Evolutionary conservation across 179 eudicot species (phyloP).

Genomic region (Corrigiola litoralis): DNA sequence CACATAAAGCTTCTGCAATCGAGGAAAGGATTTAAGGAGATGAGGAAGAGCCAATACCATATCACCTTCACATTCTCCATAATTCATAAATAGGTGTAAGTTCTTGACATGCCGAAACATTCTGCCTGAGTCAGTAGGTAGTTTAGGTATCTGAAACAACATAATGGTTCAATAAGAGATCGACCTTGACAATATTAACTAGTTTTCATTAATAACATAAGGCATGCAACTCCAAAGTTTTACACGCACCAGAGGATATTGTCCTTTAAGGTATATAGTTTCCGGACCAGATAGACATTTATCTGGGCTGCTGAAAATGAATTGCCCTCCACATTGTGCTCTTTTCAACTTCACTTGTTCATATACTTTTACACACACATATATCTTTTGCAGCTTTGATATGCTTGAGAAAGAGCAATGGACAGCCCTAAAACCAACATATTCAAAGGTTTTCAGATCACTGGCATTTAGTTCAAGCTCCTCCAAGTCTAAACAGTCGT

Average conservation of each 20-base stretch:
- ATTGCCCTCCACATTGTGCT: not conserved
- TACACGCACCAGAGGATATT: not conserved
- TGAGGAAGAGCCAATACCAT: not conserved
- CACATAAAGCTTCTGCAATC: not conserved
- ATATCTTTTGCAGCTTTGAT: not conserved
- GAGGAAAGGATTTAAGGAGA: constrained; percentile 2
- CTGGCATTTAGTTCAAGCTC: not conserved
- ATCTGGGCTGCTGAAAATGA: not conserved
- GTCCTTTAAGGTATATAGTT: not conserved
- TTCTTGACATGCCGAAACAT: not conserved
- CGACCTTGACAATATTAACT: not conserved
- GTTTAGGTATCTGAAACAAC: not conserved
- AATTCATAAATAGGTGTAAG: not conserved
- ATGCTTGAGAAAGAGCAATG: not conserved
- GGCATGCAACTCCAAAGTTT: too few species aligned
- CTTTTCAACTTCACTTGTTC: too few species aligned
- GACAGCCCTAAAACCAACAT: not conserved
- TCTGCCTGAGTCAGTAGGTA: not conserved
- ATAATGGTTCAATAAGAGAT: not conserved
- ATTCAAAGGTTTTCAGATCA: constrained; percentile 2
- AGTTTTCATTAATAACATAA: too few species aligned
- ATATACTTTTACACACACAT: too few species aligned
- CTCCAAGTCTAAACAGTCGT: not conserved
- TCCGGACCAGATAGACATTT: not conserved
- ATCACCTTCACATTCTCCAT: not conserved